Base-by-base conservation (phyloP, 768 basidiomycete genomes). In the Mycena albidolilacea region DNA sequence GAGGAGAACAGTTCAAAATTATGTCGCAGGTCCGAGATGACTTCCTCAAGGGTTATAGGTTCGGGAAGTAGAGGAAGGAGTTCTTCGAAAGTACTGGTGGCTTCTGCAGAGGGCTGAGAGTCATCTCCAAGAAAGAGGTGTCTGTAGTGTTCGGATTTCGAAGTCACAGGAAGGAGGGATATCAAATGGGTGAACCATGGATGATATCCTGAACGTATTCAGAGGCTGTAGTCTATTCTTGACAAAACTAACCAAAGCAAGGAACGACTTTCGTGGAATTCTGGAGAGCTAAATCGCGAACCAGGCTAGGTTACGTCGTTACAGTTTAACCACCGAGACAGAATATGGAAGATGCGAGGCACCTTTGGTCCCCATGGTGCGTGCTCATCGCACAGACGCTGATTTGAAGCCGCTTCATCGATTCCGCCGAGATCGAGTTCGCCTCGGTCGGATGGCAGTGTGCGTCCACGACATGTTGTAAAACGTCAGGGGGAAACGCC, bases 371-470 rank as follows among this genome's bases (percentile, higher is more conserved):
- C 43, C 84, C 84, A 12, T 82, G 78, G 74, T 85, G 85, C 0
- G 90, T 90, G 19, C 93, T 90, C 95, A 97, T 97, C n/a, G 94
- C 92, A 72, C 94, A 95, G 50, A 98, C 85, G 0, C 88, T 91
- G 63, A 95, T 91, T 4, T 84, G 80, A 5, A 94, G 87, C 12
- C 82, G 77, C 35, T 89, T 84, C 82, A 94, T 90, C 6, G 87
- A 86, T 30, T 84, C 81, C 5, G 81, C 64, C 9, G 83, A 76
- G 50, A 91, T 87, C 0, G 77, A 77, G 1, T 80, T 81, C 11
- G 92, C 88, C 81, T 97, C 97, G 5, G 95, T 96, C 3, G 97
- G 96, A 82, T 98, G 97, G 81, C 95, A 97, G 76, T 98, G 97
- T 0, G 92, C 94, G 79, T 98, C 97, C 66, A 92, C 87, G 69